phyloP scores from a whole-genome alignment of 176 grass and related monocot genomes.

The Oryza nivara region DNA sequence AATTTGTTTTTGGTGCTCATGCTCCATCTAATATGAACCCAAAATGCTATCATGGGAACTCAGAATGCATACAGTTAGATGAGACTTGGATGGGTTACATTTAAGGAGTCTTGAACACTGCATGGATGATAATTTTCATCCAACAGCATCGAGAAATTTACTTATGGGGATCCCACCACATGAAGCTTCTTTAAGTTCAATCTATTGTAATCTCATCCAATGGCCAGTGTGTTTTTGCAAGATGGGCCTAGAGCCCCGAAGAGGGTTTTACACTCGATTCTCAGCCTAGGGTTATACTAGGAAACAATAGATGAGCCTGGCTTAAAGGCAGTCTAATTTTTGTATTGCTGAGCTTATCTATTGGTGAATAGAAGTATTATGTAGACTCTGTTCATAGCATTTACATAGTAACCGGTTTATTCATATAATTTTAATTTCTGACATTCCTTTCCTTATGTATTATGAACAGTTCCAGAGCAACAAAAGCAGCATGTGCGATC shows the following conservation, averaged over 20 bases:
- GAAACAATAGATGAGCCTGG: conserved; percentile 1
- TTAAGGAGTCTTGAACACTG: not conserved
- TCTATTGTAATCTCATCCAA: conserved; percentile 1
- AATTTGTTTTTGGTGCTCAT: not conserved
- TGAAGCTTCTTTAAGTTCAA: conserved; percentile 13
- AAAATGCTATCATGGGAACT: not conserved
- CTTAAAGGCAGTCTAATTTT: conserved; percentile 31
- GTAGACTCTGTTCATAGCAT: conserved; percentile 39
- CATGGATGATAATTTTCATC: not conserved
- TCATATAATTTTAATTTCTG: conserved; percentile 34
- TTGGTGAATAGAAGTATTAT: conserved; percentile 26
- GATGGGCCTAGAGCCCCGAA: conserved; percentile 2
- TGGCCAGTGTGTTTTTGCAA: conserved; percentile 6
- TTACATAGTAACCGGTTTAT: conserved; percentile 31
- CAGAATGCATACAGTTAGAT: not conserved
- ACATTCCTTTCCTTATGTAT: conserved; percentile 32
- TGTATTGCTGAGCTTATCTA: conserved; percentile 31
- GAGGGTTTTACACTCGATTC: conserved; percentile 7
- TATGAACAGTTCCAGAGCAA: conserved; percentile 60
- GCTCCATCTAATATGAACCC: not conserved
- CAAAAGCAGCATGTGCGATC: conserved; percentile 65
- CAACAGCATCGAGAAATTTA: not conserved
- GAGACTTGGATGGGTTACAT: not conserved
- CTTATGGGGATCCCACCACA: not conserved
- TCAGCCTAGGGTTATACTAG: not conserved